Evolutionary conservation across 2,329 filamentous ascomycete species (phyloP), one percentile per base, ranked within the genome.

Genomic region (Venturiaceae sp.): DNA sequence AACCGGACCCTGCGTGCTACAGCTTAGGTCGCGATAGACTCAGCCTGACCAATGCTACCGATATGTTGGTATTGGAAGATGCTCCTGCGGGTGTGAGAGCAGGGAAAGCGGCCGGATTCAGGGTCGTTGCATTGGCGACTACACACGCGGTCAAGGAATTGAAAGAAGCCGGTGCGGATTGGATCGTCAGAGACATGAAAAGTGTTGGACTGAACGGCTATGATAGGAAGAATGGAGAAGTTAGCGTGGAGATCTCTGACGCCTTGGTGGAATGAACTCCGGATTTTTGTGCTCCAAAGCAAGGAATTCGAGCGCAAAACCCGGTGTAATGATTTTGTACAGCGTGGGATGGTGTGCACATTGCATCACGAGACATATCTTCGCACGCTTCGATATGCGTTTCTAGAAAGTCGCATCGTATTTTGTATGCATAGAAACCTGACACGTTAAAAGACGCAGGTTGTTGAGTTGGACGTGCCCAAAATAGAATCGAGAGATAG

Each of bases 91-190:
- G 92, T 5, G 89, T 96, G 67, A 79, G 75, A 63, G 84, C 91
- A 30, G 92, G 91, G 53, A 95, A 92, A 74, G 88, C 83, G 0
- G 92, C 92, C 9, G 91, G 90, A 1, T 96, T 88, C 75, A 85
- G 82, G 68, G 92, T 96, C 13, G 74, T 95, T 50, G 92, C 85
- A n/a, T 75, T 96, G 57, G 83, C 88, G 58, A 96, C 91, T 57
- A 95, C 89, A 67, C 92, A 96, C 74, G 83, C 81, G 28, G 76
- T 86, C 50, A 83, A 84, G 65, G 83, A 92, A 74, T 80, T 95
- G 54, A 74, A 79, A 61, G 82, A 80, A 52, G 90, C 90, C 4
- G 86, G 83, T n/a, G 90, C 92, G 47, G 90, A 96, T 75, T 95
- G 88, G 85, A 84, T 96, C 55, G 86, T 96, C 59, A 78, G 79